These are phyloP conservation scores for Penicillium macrosclerotiorum DNA, from an alignment of 495 filamentous ascomycete species.

Conservation along the genomic window DNA sequence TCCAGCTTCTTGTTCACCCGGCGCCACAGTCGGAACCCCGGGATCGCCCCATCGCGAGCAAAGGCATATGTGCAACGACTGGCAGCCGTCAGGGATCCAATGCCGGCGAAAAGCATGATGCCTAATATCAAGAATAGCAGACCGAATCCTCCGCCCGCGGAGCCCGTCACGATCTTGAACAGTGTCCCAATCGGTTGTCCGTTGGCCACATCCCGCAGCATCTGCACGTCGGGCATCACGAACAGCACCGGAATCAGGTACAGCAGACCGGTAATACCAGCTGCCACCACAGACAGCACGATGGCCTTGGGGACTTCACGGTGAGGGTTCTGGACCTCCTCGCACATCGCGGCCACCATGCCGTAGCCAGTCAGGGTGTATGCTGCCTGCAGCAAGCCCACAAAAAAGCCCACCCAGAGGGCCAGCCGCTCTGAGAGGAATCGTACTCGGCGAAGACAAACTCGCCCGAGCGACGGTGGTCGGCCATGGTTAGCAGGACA, in stretches of 20 bases:
- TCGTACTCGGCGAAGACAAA: conserved; percentile 66
- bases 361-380: conserved; percentile 61
- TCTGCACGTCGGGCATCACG: conserved; percentile 56
- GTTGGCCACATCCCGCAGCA: conserved; percentile 56
- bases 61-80: conserved; percentile 78
- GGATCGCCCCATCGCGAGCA: conserved; percentile 63
- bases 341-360: conserved; percentile 57
- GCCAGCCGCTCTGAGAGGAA: conserved; percentile 56
- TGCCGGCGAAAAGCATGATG: conserved; percentile 70
- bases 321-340: conserved; percentile 69
- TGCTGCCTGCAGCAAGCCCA: conserved; percentile 60
- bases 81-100: conserved; percentile 68
- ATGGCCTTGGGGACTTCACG: conserved; percentile 69
- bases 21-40: conserved; percentile 63
- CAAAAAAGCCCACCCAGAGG: conserved; percentile 62
- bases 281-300: conserved; percentile 67
- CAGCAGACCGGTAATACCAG: conserved; percentile 63
- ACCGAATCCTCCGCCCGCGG: conserved; percentile 61
- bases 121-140: conserved; percentile 71
- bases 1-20: conserved; percentile 53
- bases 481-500: conserved; percentile 57
- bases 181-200: conserved; percentile 45
- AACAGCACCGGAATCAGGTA: conserved; percentile 68
- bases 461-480: conserved; percentile 46
- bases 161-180: conserved; percentile 36